Conservation (phyloP, 2,329 filamentous ascomycete species). For the Lachnellula cervina region DNA sequence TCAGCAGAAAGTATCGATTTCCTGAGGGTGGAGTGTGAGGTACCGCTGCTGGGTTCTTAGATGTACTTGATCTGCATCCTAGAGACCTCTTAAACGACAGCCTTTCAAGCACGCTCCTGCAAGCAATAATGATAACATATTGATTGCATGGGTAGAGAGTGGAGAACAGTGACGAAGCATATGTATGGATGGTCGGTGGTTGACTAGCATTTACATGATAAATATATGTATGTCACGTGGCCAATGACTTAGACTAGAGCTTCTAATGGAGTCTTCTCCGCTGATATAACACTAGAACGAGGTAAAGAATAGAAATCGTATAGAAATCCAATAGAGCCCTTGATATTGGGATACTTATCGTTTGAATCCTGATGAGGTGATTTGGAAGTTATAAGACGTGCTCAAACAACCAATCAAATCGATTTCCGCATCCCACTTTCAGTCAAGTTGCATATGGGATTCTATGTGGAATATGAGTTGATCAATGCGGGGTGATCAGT, state of each 20-base stretch:
- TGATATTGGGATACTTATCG: not conserved
- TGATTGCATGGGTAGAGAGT: not conserved
- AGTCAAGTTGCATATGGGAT: not conserved
- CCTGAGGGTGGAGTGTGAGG: not conserved
- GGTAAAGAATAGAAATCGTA: not conserved
- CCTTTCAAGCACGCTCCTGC: not conserved
- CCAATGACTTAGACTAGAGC: not conserved
- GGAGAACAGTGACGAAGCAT: not conserved
- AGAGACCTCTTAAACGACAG: too few relatives aligned
- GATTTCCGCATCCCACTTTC: slow-evolving; percentile 1
- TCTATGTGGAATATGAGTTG: too few relatives aligned
- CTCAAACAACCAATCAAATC: not conserved
- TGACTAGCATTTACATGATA: too few relatives aligned
- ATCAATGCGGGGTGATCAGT: too few relatives aligned
- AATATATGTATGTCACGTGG: not conserved
- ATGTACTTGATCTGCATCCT: not conserved
- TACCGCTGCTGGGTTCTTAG: not conserved
- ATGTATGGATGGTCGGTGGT: not conserved
- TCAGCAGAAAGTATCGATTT: not conserved
- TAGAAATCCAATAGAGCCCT: not conserved
- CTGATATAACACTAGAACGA: not conserved
- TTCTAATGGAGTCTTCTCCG: not conserved
- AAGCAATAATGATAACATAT: not conserved
- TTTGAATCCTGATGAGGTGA: slow-evolving; percentile 1
- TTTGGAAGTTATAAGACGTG: slow-evolving; percentile 4